Evolutionary conservation across 257 asterid genomes (phyloP).

Genomic region (Capsicum chinense): DNA sequence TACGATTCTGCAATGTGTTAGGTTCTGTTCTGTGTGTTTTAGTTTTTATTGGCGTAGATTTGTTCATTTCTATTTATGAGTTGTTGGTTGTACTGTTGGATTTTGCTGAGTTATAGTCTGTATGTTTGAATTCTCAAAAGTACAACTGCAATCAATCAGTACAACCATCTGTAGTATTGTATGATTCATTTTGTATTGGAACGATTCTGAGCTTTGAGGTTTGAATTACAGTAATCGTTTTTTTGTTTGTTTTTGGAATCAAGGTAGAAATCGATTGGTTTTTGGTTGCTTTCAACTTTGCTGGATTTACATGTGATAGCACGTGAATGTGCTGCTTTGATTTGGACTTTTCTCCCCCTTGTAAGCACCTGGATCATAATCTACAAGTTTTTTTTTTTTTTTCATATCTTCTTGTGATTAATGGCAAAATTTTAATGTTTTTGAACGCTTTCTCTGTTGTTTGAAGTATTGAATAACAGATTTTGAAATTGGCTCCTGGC

Average conservation of each 20-base stretch:
- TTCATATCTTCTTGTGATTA: neutral
- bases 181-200: constrained; percentile 12
- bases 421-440: constrained; percentile 31
- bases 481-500: constrained; percentile 99
- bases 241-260: neutral
- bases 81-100: neutral
- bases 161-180: neutral
- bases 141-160: neutral
- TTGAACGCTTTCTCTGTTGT: neutral
- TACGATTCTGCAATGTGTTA: neutral
- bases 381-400: neutral
- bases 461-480: constrained; percentile 51
- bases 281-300: constrained; percentile 15
- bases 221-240: neutral
- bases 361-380: constrained; percentile 35
- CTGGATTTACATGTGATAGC: constrained; percentile 29
- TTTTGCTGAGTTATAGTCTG: neutral
- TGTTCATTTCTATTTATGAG: neutral
- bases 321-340: constrained; percentile 39
- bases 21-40: neutral
- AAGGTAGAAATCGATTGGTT: constrained; percentile 25
- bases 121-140: neutral
- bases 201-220: constrained; percentile 19
- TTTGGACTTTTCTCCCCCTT: constrained; percentile 35
- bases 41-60: neutral